Evolutionary conservation across 2,329 filamentous ascomycete species (phyloP).

Genomic region (Tothia fuscella): DNA sequence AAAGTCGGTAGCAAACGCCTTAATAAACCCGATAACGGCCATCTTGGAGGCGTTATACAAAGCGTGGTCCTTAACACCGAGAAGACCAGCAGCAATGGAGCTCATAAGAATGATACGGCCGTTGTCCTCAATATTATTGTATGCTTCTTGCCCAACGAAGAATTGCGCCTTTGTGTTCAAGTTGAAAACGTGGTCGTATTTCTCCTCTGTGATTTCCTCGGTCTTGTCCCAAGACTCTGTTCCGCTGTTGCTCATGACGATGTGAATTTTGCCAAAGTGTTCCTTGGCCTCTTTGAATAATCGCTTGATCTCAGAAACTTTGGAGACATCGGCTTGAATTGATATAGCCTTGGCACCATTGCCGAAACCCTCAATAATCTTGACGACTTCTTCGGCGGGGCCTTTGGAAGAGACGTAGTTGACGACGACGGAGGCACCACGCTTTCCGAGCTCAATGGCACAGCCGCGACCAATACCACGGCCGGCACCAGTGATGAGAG

Average conservation of each 20-base stretch:
- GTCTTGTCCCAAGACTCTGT: constrained; percentile 58
- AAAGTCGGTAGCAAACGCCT: constrained; percentile 60
- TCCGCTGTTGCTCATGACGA: constrained; percentile 43
- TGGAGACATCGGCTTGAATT: constrained; percentile 47
- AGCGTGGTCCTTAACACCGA: constrained; percentile 58
- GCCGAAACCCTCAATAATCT: constrained; percentile 33
- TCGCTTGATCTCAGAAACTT: constrained; percentile 45
- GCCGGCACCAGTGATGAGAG: constrained; percentile 51
- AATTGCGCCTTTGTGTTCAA: constrained; percentile 61
- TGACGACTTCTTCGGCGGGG: constrained; percentile 36
- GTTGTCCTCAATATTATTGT: constrained; percentile 56
- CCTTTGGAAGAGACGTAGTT: constrained; percentile 48
- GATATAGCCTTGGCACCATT: constrained; percentile 42
- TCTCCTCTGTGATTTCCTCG: constrained; percentile 56
- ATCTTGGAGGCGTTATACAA: constrained; percentile 63
- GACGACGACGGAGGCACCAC: constrained; percentile 52
- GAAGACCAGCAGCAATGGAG: constrained; percentile 54
- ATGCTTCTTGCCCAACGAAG: constrained; percentile 65
- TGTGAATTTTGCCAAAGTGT: constrained; percentile 31
- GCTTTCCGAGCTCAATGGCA: constrained; percentile 53
- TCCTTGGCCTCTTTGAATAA: constrained; percentile 36
- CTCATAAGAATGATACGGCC: constrained; percentile 66
- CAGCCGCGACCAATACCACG: constrained; percentile 57
- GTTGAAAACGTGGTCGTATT: constrained; percentile 59
- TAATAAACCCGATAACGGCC: constrained; percentile 60